phyloP scores from a whole-genome alignment of 305 asterid genomes.

The Nicotiana rustica region DNA sequence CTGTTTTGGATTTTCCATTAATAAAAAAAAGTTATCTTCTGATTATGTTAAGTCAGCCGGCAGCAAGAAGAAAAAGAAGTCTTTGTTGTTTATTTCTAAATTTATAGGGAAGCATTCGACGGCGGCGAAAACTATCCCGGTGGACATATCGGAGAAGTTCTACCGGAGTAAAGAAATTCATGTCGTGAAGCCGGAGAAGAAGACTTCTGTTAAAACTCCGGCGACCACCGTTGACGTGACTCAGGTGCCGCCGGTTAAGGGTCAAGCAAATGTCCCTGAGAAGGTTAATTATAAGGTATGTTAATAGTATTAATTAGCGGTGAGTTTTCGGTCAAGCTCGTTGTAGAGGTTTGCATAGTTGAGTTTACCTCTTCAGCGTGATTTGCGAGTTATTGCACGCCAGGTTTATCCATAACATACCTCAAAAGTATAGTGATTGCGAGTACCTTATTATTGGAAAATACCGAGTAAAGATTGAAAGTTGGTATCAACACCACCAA shows the following conservation, averaged over 20 bases:
- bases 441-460: too few species aligned
- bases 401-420: too few species aligned
- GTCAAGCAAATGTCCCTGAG: not conserved
- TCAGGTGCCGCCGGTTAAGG: not conserved
- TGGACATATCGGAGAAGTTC: conserved; percentile 33
- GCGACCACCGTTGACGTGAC: not conserved
- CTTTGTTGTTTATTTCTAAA: not conserved
- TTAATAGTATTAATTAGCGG: not conserved
- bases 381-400: too few species aligned
- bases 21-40: not conserved
- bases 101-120: conserved; percentile 25
- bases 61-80: conserved; percentile 14
- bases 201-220: not conserved
- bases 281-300: conserved; percentile 43
- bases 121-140: conserved; percentile 38
- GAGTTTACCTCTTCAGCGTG: too few species aligned
- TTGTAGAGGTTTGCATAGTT: too few species aligned
- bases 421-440: too few species aligned
- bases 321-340: too few species aligned
- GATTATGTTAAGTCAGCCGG: not conserved
- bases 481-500: too few species aligned
- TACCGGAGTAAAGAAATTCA: conserved; percentile 31
- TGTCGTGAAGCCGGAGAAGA: conserved; percentile 24
- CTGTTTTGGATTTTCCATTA: conserved; percentile 45
- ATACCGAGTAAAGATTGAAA: too few species aligned